Evolutionary conservation across 805 yeast genomes (phyloP).

Genomic region (Candida tammaniensis): DNA sequence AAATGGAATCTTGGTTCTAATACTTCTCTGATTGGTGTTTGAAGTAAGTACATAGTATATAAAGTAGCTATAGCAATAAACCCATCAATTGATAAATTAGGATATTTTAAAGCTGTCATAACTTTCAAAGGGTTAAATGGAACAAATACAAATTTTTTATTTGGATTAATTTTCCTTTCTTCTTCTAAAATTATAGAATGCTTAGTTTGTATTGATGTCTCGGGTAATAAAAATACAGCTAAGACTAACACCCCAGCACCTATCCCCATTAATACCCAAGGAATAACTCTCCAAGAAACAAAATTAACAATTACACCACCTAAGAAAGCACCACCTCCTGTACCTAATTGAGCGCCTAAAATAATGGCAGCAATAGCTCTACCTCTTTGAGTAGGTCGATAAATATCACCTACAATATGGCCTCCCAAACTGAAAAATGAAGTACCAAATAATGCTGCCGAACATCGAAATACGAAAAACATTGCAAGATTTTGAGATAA

Average conservation of each 20-base stretch:
- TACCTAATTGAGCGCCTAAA: slow-evolving; percentile 52
- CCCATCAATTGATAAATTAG: slow-evolving; percentile 44
- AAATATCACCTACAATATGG: slow-evolving; percentile 49
- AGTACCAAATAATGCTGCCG: slow-evolving; percentile 54
- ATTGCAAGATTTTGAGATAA: slow-evolving; percentile 50
- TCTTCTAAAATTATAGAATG: slow-evolving; percentile 22
- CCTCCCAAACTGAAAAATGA: slow-evolving; percentile 56
- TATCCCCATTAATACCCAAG: slow-evolving; percentile 47
- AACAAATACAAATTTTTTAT: slow-evolving; percentile 37
- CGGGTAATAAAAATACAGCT: slow-evolving; percentile 43
- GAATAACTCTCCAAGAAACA: slow-evolving; percentile 52
- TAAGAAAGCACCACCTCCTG: slow-evolving; percentile 50
- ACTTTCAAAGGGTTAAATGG: slow-evolving; percentile 47
- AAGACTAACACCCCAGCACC: slow-evolving; percentile 33
- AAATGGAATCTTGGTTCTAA: slow-evolving; percentile 54
- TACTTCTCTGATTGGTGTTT: slow-evolving; percentile 56
- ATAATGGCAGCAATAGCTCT: slow-evolving; percentile 48
- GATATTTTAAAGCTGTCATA: slow-evolving; percentile 39
- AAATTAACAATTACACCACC: slow-evolving; percentile 54
- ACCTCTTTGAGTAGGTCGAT: slow-evolving; percentile 50
- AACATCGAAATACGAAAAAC: slow-evolving; percentile 51
- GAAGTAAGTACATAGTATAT: slow-evolving; percentile 49
- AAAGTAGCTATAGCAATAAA: slow-evolving; percentile 37
- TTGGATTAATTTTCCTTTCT: slow-evolving; percentile 16
- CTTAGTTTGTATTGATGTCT: slow-evolving; percentile 37